Evolutionary conservation across 805 yeast genomes (phyloP).

Genomic region (Cyberlindnera euphorbiiphila): DNA sequence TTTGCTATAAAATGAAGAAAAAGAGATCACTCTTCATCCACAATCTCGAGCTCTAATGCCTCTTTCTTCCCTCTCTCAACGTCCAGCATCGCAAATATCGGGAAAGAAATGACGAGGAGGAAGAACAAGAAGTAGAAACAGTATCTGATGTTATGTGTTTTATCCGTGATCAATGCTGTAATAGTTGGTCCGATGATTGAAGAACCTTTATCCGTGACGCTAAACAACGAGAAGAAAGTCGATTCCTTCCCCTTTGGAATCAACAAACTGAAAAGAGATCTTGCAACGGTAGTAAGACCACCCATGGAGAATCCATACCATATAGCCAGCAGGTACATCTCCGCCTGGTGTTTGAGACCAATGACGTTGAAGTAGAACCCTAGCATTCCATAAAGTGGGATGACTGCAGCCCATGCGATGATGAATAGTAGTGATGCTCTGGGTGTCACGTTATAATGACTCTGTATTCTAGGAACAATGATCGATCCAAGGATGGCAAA

Average conservation of each 20-base stretch:
- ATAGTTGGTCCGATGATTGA: conserved; percentile 69
- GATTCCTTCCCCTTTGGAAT: conserved; percentile 76
- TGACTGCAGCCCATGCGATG: conserved; percentile 57
- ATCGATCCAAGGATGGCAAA: conserved; percentile 69
- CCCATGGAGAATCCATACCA: conserved; percentile 80
- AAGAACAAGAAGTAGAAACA: conserved; percentile 61
- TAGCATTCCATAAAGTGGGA: conserved; percentile 67
- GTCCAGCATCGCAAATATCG: conserved; percentile 51
- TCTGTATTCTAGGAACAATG: conserved; percentile 43
- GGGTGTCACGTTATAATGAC: conserved; percentile 38
- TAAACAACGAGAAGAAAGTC: conserved; percentile 69
- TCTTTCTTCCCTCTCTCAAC: conserved; percentile 59
- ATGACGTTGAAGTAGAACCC: conserved; percentile 54
- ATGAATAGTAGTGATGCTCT: conserved; percentile 47
- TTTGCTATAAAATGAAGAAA: too few relatives aligned
- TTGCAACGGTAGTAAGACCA: conserved; percentile 63
- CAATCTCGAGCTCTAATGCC: conserved; percentile 39
- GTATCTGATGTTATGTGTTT: conserved; percentile 68
- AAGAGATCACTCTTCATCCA: conserved; percentile 44
- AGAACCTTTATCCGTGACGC: conserved; percentile 79
- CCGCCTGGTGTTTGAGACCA: conserved; percentile 61
- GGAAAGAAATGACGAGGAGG: conserved; percentile 51
- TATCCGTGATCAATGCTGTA: conserved; percentile 69
- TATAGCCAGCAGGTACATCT: conserved; percentile 63
- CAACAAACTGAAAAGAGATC: conserved; percentile 63